These are phyloP conservation scores for Clavispora carvajalis DNA, from an alignment of 805 yeast species.

Conservation along the genomic window DNA sequence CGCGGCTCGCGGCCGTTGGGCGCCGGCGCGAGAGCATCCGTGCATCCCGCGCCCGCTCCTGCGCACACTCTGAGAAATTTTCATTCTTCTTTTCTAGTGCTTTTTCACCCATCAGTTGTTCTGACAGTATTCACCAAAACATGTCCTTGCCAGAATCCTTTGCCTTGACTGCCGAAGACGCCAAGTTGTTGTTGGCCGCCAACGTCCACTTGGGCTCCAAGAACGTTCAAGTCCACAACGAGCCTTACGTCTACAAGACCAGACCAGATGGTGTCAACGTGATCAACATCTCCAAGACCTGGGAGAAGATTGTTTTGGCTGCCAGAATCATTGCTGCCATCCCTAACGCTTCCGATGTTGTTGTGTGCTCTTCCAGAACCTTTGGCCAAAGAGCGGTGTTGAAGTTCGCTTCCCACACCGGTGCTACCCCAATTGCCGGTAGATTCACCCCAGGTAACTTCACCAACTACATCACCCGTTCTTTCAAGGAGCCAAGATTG, in stretches of 20 bases:
- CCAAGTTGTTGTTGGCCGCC: conserved; percentile 98
- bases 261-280: conserved; percentile 99
- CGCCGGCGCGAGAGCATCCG: background rate
- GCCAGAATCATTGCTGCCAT: conserved; percentile 99
- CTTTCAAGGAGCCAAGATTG: conserved; percentile 99
- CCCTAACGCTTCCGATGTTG: conserved; percentile 97
- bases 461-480: conserved; percentile 99
- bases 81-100: conserved; percentile 12
- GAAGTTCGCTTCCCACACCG: conserved; percentile 99
- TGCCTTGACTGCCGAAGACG: conserved; percentile 95
- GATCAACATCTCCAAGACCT: conserved; percentile 97
- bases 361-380: conserved; percentile 98
- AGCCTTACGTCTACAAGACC: conserved; percentile 94
- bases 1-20: no score
- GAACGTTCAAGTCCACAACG: conserved; percentile 97
- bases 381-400: conserved; percentile 99
- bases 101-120: conserved; percentile 15
- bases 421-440: conserved; percentile 99
- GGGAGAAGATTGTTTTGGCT: conserved; percentile 99
- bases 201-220: conserved; percentile 99
- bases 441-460: conserved; percentile 99
- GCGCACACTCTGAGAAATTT: conserved; percentile 18
- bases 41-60: conserved; percentile 14
- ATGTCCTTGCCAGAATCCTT: conserved; percentile 86
- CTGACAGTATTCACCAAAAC: conserved; percentile 16